Base-by-base conservation (phyloP, 2,329 filamentous ascomycete genomes). In the Trichophyton rubrum region DNA sequence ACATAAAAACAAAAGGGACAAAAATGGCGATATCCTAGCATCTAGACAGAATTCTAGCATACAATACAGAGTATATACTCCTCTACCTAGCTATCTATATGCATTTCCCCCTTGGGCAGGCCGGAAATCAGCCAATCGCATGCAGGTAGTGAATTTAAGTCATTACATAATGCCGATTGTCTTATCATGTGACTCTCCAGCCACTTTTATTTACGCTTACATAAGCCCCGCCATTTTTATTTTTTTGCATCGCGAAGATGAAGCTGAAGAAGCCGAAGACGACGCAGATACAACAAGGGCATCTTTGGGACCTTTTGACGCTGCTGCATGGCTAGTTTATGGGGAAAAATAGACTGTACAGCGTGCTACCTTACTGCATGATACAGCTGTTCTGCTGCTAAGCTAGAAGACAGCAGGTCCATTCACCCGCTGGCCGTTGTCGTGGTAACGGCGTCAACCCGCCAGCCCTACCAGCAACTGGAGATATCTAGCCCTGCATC, bases 161-260 rank as follows among this genome's bases (percentile, higher is more conserved):
- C 30, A 22, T 51, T 51, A 51, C 7, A 5, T 51, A 27, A 49
- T 24, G 2, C 9, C 13, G 45, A 56, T 35, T 15, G 9, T 38
- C 9, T 1, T 13, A 11, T 56, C 53, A 56, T 35, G 53, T 56
- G 53, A 56, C 53, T 20, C 13, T 20, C 58, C 38, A 60, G 59
- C 58, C 56, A 41, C 60, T 53, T 51, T 51, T 59, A 63, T 47
- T 56, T 47, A 53, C 40, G 13, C 17, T 60, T 62, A 61, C 58
- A 51, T 62, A 61, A 62, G 60, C 58, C 63, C 62, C 59, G 59
- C 62, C 62, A 61, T 61, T 62, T 60, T 40, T 59, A 53, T 62
- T 62, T 58, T 40, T 11, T 9, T 51, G 47, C 41, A 45, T 7
- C 41, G 6, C 15, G 15, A 22, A 47, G 43, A 11, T 3, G 51